These are phyloP conservation scores for Sonneratia caseolaris DNA, from an alignment of 345 rosid genomes.

Conservation along the genomic window DNA sequence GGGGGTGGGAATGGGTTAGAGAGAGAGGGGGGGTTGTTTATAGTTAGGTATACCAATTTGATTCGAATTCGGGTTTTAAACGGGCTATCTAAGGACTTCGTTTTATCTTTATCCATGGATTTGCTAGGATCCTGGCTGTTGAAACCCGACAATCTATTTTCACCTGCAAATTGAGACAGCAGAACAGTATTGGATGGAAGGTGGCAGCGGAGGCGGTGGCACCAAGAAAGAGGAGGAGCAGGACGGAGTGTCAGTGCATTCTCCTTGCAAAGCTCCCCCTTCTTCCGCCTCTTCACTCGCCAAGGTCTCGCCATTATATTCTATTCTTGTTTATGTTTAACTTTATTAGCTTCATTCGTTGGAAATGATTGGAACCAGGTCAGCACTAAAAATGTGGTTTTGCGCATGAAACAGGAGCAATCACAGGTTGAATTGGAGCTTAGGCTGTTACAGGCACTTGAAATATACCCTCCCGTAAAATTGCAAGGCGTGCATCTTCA, in stretches of 20 bases:
- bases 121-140: no score
- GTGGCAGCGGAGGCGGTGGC: conserved; percentile 16
- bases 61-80: neutral
- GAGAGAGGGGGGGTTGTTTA: neutral
- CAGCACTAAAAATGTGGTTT: neutral
- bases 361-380: neutral
- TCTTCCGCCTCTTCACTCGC: conserved; percentile 93
- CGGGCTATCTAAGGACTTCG: no score
- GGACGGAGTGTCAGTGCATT: conserved; percentile 89
- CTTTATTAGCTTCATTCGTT: neutral
- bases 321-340: neutral
- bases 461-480: conserved; percentile 82
- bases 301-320: conserved; percentile 36
- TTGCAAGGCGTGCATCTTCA: conserved; percentile 41
- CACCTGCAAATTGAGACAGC: neutral
- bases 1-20: no score
- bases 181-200: conserved; percentile 7
- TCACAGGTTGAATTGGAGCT: conserved; percentile 96
- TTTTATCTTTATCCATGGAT: neutral
- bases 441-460: conserved; percentile 78
- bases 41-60: neutral
- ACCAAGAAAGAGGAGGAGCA: conserved; percentile 57
- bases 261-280: conserved; percentile 91
- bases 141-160: neutral
- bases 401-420: conserved; percentile 45